phyloP scores from a whole-genome alignment of 257 asterid species.

The Solanum appendiculatum region DNA sequence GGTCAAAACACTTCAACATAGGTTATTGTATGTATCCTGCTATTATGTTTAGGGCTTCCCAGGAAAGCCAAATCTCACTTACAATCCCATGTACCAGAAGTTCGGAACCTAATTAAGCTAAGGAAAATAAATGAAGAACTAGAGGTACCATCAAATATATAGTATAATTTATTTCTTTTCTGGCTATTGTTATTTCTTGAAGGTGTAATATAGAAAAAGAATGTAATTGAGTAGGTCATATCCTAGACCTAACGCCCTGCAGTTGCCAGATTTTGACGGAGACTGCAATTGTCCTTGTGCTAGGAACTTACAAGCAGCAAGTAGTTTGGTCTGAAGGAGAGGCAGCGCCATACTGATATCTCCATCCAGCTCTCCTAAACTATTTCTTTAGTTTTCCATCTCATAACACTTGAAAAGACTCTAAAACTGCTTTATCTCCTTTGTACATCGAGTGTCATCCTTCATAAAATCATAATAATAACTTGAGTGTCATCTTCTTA shows the following conservation, averaged over 20 bases:
- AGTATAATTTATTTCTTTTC: neutral
- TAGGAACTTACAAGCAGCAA: neutral
- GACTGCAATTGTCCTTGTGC: neutral
- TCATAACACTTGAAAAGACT: neutral
- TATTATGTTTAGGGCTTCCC: neutral
- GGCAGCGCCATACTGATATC: neutral
- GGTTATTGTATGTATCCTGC: neutral
- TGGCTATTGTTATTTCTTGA: neutral
- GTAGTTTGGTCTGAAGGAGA: neutral
- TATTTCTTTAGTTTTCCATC: neutral
- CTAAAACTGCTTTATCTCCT: neutral
- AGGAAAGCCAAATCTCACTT: neutral
- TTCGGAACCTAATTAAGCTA: neutral
- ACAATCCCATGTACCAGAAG: neutral
- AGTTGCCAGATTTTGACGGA: neutral
- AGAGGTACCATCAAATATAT: neutral
- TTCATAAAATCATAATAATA: neutral
- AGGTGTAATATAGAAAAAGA: neutral
- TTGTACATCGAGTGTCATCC: neutral
- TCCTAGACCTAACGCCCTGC: neutral
- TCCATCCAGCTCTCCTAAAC: neutral
- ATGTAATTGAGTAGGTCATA: neutral
- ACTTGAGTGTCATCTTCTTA: neutral
- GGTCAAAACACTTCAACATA: neutral
- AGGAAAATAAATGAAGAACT: neutral